These are phyloP conservation scores for Yamadazyma phyllophila DNA, from an alignment of 805 yeast species.

Conservation along the genomic window DNA sequence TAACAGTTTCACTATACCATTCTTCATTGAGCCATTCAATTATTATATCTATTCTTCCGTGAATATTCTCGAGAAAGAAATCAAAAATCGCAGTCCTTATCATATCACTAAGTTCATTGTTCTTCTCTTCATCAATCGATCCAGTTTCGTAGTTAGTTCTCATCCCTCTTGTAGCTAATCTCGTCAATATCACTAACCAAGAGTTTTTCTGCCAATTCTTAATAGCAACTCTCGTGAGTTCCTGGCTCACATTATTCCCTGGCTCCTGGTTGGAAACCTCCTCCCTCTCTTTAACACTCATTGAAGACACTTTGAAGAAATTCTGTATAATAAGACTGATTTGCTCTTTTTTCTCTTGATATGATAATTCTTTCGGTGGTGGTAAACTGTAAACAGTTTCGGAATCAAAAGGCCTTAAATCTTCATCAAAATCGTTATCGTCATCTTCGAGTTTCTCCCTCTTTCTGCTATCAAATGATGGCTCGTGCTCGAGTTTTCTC, in stretches of 20 bases:
- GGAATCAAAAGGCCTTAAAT: conserved; percentile 22
- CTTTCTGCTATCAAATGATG: background rate
- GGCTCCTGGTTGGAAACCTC: conserved; percentile 16
- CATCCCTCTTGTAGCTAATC: conserved; percentile 83
- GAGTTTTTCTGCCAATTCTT: conserved; percentile 57
- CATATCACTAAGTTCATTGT: conserved; percentile 50
- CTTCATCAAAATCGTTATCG: conserved; percentile 32
- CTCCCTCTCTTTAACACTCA: conserved; percentile 19
- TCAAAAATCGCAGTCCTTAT: conserved; percentile 71
- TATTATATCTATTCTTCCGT: conserved; percentile 66
- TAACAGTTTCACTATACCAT: conserved; percentile 67
- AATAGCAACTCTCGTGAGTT: conserved; percentile 58
- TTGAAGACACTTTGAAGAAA: conserved; percentile 49
- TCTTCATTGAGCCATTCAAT: conserved; percentile 96
- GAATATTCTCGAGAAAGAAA: conserved; percentile 71
- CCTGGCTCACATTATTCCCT: conserved; percentile 26
- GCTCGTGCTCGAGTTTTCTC: conserved; percentile 5
- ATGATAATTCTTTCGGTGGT: conserved; percentile 51
- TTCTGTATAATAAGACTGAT: conserved; percentile 57
- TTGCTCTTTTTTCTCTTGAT: conserved; percentile 56
- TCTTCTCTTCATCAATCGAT: conserved; percentile 23
- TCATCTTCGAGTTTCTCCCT: conserved; percentile 19
- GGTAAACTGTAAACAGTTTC: conserved; percentile 53
- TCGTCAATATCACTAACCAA: conserved; percentile 72
- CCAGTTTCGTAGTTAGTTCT: conserved; percentile 15